phyloP scores from a whole-genome alignment of 1,284 basidiomycete genomes.

The Boletus albobrunnescens region DNA sequence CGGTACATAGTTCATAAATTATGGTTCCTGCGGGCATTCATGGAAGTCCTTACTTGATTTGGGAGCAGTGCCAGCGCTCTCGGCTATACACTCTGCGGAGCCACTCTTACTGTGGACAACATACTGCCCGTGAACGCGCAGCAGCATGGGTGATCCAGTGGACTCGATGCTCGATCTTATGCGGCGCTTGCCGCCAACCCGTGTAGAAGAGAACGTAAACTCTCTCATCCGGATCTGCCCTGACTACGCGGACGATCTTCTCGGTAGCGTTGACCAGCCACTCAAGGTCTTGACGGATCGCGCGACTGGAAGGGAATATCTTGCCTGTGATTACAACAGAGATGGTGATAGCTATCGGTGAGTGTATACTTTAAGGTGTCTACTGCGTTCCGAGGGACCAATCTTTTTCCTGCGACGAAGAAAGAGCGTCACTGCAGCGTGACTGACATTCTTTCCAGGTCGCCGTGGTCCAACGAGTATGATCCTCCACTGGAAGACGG shows the following conservation, averaged over 20 bases:
- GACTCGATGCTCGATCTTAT: conserved; percentile 94
- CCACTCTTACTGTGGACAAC: not conserved
- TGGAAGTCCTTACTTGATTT: conserved; percentile 10
- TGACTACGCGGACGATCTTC: conserved; percentile 93
- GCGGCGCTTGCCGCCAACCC: conserved; percentile 90
- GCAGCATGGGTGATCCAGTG: conserved; percentile 66
- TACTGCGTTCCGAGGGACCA: too few species aligned
- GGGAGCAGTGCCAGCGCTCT: not conserved
- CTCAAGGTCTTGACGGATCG: conserved; percentile 79
- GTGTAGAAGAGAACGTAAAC: conserved; percentile 85
- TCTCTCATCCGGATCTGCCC: conserved; percentile 82
- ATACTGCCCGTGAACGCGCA: conserved; percentile 3
- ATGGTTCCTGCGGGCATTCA: too few species aligned
- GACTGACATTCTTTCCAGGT: conserved; percentile 47
- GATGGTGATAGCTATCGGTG: conserved; percentile 95
- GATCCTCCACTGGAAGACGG: conserved; percentile 86
- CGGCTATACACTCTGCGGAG: not conserved
- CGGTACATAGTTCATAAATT: too few species aligned
- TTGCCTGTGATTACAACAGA: conserved; percentile 96
- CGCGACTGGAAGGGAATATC: conserved; percentile 80
- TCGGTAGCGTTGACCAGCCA: conserved; percentile 94
- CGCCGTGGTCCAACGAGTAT: conserved; percentile 97
- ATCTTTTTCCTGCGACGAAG: not conserved
- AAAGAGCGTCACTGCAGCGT: not conserved
- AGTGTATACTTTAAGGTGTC: conserved; percentile 15